Percentiles rank a stretch among this genome's conserved stretches.
Conservation (phyloP, 2,329 filamentous ascomycete genomes). For the Fusarium multiceps region DNA sequence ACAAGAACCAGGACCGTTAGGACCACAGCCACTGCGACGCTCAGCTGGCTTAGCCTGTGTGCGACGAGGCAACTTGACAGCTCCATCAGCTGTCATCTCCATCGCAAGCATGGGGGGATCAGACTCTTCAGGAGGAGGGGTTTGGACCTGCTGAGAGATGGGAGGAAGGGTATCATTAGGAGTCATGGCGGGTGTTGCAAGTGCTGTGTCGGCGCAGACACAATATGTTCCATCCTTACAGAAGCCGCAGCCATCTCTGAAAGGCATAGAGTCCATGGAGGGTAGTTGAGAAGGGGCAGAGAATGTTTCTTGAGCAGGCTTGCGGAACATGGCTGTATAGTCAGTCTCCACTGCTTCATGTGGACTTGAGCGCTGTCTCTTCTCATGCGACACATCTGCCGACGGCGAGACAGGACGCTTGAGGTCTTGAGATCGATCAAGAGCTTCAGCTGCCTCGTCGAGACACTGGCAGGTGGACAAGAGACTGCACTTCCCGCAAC, state of each 20-base stretch:
- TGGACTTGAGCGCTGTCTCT: slow-evolving; percentile 61
- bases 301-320: slow-evolving; percentile 48
- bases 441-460: slow-evolving; percentile 66
- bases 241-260: slow-evolving; percentile 81
- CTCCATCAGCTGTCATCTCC: slow-evolving; percentile 69
- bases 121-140: slow-evolving; percentile 70
- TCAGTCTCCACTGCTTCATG: slow-evolving; percentile 76
- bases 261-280: slow-evolving; percentile 54
- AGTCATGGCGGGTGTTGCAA: slow-evolving; percentile 55
- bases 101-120: slow-evolving; percentile 65
- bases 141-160: slow-evolving; percentile 62
- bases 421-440: slow-evolving; percentile 51
- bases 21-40: slow-evolving; percentile 63
- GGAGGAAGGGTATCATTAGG: slow-evolving; percentile 55
- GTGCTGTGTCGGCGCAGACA: slow-evolving; percentile 75
- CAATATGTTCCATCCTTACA: slow-evolving; percentile 86
- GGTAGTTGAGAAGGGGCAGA: slow-evolving; percentile 52
- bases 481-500: slow-evolving; percentile 74
- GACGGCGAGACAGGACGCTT: slow-evolving; percentile 65
- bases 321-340: slow-evolving; percentile 74
- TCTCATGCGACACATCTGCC: slow-evolving; percentile 59
- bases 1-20: slow-evolving; percentile 81
- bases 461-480: slow-evolving; percentile 73
- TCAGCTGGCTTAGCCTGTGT: slow-evolving; percentile 48
- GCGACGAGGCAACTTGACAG: slow-evolving; percentile 67